Evolutionary conservation across 129 eudicot species (phyloP).

Genomic region (Solidago caesia): DNA sequence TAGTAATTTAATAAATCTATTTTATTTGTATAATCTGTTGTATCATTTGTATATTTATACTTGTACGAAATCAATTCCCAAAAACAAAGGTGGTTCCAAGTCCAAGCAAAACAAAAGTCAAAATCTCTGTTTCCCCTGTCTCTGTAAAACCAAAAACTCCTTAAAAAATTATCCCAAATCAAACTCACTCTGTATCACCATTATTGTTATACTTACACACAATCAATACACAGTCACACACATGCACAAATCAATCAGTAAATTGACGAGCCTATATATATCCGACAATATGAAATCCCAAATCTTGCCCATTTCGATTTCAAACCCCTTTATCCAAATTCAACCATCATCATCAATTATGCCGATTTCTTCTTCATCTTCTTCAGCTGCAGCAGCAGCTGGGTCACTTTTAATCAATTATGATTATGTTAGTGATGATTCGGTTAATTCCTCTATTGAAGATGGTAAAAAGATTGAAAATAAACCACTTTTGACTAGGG

Average conservation of each 20-base stretch:
- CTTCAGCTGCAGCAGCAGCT: slow-evolving; percentile 34
- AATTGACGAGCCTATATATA: slow-evolving; percentile 24
- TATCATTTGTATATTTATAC: too few species aligned
- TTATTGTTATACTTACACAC: slow-evolving; percentile 1
- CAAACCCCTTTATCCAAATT: slow-evolving; percentile 30
- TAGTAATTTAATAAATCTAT: too few species aligned
- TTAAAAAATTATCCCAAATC: neutral
- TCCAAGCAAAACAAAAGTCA: neutral
- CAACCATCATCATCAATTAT: slow-evolving; percentile 36
- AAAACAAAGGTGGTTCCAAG: too few species aligned
- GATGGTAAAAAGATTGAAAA: slow-evolving; percentile 36
- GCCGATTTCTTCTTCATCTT: slow-evolving; percentile 35
- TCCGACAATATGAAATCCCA: slow-evolving; percentile 38
- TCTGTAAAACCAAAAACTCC: neutral
- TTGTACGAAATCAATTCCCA: too few species aligned
- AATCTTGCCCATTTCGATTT: slow-evolving; percentile 50
- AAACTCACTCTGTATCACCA: slow-evolving; percentile 4
- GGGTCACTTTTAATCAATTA: slow-evolving; percentile 40
- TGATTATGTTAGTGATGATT: slow-evolving; percentile 21
- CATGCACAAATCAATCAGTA: slow-evolving; percentile 32
- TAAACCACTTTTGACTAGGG: slow-evolving; percentile 53
- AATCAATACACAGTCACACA: neutral
- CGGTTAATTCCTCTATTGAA: slow-evolving; percentile 32
- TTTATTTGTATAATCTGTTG: too few species aligned
- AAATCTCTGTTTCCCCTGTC: neutral